Conservation (phyloP, 148 eudicot genomes). For the Mesembryanthemum crystallinum region DNA sequence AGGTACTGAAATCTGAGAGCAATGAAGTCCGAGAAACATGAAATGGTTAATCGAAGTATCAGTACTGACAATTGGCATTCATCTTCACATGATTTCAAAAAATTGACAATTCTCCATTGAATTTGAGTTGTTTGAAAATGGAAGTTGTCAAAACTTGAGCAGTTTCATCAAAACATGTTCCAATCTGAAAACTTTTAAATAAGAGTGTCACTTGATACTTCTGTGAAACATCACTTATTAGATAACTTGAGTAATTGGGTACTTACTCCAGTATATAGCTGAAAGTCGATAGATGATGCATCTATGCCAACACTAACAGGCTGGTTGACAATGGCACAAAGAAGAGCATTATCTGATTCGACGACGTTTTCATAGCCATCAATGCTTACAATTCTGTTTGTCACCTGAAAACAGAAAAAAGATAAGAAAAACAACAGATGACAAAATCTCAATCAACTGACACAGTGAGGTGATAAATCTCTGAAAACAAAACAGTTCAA, state of each 20-base stretch:
- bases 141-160: not conserved
- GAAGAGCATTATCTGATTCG: constrained; percentile 47
- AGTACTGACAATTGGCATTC: not conserved
- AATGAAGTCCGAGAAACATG: not conserved
- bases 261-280: constrained; percentile 60
- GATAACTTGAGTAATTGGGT: not conserved
- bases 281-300: constrained; percentile 52
- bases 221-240: not conserved
- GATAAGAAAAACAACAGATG: not conserved
- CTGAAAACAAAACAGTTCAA: not conserved
- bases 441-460: not conserved
- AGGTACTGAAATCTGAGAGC: not conserved
- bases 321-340: constrained; percentile 51
- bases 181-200: too few species aligned
- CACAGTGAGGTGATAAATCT: not conserved
- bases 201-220: not conserved
- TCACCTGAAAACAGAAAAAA: constrained; percentile 32
- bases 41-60: not conserved
- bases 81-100: not conserved
- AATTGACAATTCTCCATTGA: not conserved
- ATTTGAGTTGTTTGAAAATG: not conserved
- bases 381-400: constrained; percentile 32
- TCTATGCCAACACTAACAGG: constrained; percentile 63
- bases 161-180: not conserved
- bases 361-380: constrained; percentile 51